Conservation (phyloP, 768 basidiomycete genomes). For the Leccinum uliginosum region DNA sequence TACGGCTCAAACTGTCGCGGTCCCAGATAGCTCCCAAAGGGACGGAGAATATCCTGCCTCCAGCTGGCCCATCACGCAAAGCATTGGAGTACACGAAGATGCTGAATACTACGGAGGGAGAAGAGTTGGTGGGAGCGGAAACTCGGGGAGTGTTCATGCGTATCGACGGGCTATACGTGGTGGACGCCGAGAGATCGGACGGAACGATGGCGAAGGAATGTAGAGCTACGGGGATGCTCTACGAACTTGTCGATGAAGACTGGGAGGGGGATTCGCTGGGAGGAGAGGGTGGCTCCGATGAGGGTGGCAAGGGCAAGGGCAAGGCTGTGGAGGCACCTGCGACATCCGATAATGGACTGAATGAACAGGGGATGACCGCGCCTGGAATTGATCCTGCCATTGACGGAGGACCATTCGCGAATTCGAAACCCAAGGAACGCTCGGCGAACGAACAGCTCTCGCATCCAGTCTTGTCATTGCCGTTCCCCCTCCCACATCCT, state of each 20-base stretch:
- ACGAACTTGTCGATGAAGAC: conserved; percentile 72
- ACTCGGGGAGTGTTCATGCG: conserved; percentile 67
- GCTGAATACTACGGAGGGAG: conserved; percentile 4
- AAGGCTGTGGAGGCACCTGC: conserved; percentile 28
- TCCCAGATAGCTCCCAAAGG: conserved; percentile 65
- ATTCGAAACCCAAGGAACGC: conserved; percentile 14
- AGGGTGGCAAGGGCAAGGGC: conserved; percentile 27
- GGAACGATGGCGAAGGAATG: conserved; percentile 50
- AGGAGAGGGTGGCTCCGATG: conserved; percentile 3
- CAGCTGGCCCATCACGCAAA: conserved; percentile 50
- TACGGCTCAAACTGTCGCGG: conserved; percentile 70
- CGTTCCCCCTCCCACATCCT: conserved; percentile 52
- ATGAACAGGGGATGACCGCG: conserved; percentile 3
- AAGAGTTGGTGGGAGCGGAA: conserved; percentile 24
- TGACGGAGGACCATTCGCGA: conserved; percentile 10
- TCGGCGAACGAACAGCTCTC: conserved; percentile 32
- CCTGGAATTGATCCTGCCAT: conserved; percentile 17
- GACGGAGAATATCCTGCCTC: conserved; percentile 51
- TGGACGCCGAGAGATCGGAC: conserved; percentile 44
- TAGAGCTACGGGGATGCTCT: conserved; percentile 68
- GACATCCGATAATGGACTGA: conserved; percentile 4
- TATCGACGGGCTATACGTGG: conserved; percentile 60
- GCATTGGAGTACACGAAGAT: conserved; percentile 27
- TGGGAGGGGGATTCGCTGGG: conserved; percentile 46
- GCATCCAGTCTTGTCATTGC: conserved; percentile 30